These are phyloP conservation scores for Neurospora sp. DNA, from an alignment of 495 filamentous ascomycete species.

Conservation along the genomic window DNA sequence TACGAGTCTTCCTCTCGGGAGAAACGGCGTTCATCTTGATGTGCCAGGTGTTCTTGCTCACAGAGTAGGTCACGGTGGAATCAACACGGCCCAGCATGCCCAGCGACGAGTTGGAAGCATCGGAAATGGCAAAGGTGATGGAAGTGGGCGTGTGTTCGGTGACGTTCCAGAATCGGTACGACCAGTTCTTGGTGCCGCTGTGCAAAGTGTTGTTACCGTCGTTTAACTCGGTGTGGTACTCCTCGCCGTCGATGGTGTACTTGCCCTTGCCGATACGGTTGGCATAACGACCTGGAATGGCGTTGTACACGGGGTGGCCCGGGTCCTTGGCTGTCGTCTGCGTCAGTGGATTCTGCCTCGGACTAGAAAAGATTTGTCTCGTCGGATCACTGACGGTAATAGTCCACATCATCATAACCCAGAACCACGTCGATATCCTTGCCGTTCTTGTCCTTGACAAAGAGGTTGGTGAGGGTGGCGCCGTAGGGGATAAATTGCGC, in stretches of 20 bases:
- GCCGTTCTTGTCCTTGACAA: constrained; percentile 47
- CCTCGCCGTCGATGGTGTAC: constrained; percentile 42
- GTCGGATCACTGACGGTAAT: constrained; percentile 32
- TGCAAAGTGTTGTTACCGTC: constrained; percentile 51
- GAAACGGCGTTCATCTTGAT: constrained; percentile 45
- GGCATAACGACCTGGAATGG: constrained; percentile 44
- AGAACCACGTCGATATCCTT: constrained; percentile 44
- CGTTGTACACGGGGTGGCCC: constrained; percentile 41
- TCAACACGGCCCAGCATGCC: constrained; percentile 68
- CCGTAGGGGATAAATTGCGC: constrained; percentile 51
- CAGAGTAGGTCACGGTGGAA: constrained; percentile 63
- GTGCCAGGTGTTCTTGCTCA: constrained; percentile 38
- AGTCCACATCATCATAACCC: constrained; percentile 40
- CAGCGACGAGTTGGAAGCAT: constrained; percentile 51
- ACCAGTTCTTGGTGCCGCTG: constrained; percentile 53
- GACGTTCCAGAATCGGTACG: constrained; percentile 42
- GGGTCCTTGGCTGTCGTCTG: constrained; percentile 32
- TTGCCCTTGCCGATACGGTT: constrained; percentile 45
- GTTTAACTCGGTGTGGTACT: constrained; percentile 41
- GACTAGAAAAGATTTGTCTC: constrained; percentile 1
- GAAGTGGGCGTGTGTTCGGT: constrained; percentile 49
- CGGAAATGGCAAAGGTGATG: constrained; percentile 70
- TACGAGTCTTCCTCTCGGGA: constrained; percentile 40
- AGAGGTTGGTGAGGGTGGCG: constrained; percentile 47
- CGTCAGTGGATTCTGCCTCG: constrained; percentile 8